Percentiles rank a stretch among this genome's conserved stretches.
These are phyloP conservation scores for Paraconiothyrium sp. DNA, from an alignment of 2,329 filamentous ascomycete species.

Conservation along the genomic window DNA sequence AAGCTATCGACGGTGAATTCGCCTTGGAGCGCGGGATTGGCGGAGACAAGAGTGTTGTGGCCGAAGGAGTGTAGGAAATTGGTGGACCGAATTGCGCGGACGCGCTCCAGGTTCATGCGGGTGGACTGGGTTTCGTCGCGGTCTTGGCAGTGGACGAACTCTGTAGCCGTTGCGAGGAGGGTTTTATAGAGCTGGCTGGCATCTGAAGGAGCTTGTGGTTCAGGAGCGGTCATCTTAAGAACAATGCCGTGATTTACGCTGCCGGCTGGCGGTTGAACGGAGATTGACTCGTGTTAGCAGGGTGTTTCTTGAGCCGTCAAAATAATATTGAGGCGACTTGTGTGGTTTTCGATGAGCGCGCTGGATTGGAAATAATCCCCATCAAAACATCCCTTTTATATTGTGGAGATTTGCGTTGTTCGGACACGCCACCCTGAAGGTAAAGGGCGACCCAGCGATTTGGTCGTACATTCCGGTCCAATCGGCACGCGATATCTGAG, in stretches of 20 bases:
- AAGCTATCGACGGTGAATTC: conserved; percentile 29
- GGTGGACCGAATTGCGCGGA: conserved; percentile 29
- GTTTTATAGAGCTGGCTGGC: conserved; percentile 22
- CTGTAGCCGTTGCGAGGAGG: conserved; percentile 26
- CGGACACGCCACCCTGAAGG: too few relatives aligned
- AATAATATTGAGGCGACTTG: too few relatives aligned
- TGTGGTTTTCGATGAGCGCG: too few relatives aligned
- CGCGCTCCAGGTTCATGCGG: conserved; percentile 26
- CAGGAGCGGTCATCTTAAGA: neutral
- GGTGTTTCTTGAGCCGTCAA: too few relatives aligned
- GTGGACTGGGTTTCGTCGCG: conserved; percentile 9
- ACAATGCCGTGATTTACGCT: neutral
- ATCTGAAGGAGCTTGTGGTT: conserved; percentile 8
- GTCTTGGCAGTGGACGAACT: conserved; percentile 28
- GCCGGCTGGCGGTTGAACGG: neutral
- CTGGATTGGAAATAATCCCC: too few relatives aligned
- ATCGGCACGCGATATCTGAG: neutral
- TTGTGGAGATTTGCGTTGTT: too few relatives aligned
- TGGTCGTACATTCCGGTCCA: neutral
- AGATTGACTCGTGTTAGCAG: neutral
- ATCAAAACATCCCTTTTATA: too few relatives aligned
- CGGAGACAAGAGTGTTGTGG: conserved; percentile 39
- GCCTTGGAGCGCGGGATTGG: conserved; percentile 31
- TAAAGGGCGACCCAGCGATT: neutral
- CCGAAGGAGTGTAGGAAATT: conserved; percentile 39